phyloP scores from a whole-genome alignment of 208 protist species.

The Trypanosomatidae sp. region DNA sequence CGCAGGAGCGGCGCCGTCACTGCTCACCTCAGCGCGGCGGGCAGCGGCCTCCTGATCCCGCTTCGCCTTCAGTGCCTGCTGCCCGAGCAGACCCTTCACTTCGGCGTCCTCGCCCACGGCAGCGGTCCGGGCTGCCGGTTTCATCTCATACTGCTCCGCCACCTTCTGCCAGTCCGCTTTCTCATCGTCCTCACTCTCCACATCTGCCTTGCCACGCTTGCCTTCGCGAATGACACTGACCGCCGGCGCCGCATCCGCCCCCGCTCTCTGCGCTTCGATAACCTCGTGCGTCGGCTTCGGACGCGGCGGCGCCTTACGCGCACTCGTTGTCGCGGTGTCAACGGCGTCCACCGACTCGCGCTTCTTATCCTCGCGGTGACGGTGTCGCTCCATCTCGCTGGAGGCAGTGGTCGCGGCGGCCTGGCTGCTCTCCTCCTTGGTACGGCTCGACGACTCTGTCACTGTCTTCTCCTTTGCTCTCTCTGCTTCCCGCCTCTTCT shows the following conservation, averaged over 20 bases:
- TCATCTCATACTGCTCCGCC: conserved; percentile 66
- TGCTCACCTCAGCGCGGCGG: conserved; percentile 9
- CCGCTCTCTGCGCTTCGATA: conserved; percentile 38
- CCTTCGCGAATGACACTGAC: conserved; percentile 67
- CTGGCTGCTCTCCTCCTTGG: background rate
- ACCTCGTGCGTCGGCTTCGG: conserved; percentile 80
- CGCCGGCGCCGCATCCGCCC: conserved; percentile 33
- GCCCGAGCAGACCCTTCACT: conserved; percentile 72
- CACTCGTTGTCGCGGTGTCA: conserved; percentile 22
- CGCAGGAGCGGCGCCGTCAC: conserved; percentile 19
- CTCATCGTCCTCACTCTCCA: conserved; percentile 32
- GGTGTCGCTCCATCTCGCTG: conserved; percentile 25
- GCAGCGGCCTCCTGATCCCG: conserved; percentile 66
- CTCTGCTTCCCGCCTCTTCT: conserved; percentile 44
- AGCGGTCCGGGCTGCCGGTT: conserved; percentile 32
- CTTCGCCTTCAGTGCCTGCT: conserved; percentile 88
- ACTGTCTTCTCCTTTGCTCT: conserved; percentile 24
- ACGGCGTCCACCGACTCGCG: conserved; percentile 16
- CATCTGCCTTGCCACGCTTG: conserved; percentile 23
- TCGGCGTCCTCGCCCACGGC: conserved; percentile 49
- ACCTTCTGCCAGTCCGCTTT: conserved; percentile 82
- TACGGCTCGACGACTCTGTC: conserved; percentile 3
- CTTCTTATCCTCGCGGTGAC: conserved; percentile 35
- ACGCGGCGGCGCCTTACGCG: conserved; percentile 77
- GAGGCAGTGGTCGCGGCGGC: conserved; percentile 10